phyloP scores from a whole-genome alignment of 2,329 filamentous ascomycete species.

The Bisporella sp. region DNA sequence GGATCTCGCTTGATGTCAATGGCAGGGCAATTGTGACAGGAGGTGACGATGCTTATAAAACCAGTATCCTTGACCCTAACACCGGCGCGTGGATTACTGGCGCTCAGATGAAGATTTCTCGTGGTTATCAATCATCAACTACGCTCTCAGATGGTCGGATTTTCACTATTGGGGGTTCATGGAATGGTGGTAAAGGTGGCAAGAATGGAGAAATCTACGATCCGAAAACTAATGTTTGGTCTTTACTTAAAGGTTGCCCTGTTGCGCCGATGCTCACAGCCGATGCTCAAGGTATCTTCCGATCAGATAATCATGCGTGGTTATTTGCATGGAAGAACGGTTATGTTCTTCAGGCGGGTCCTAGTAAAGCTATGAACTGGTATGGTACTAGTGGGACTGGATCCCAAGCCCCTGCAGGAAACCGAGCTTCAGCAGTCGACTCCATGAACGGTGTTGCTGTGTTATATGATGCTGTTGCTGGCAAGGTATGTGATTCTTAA shows the following conservation, averaged over 20 bases:
- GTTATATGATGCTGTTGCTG: constrained; percentile 48
- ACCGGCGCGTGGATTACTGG: constrained; percentile 30
- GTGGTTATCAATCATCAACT: constrained; percentile 46
- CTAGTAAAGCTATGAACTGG: constrained; percentile 46
- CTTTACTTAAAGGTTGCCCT: constrained; percentile 32
- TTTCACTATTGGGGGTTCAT: constrained; percentile 51
- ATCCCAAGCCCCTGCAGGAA: constrained; percentile 33
- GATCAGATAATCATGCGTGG: constrained; percentile 48
- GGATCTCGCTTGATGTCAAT: constrained; percentile 10
- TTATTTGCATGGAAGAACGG: constrained; percentile 19
- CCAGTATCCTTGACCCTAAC: constrained; percentile 8
- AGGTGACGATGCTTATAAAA: constrained; percentile 7
- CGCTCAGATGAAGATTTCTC: constrained; percentile 37
- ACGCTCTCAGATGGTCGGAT: constrained; percentile 45
- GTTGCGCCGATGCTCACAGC: constrained; percentile 44
- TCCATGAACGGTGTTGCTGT: constrained; percentile 49
- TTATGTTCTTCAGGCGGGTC: constrained; percentile 20
- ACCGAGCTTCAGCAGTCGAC: constrained; percentile 35
- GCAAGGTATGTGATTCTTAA: constrained; percentile 33
- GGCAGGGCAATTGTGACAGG: constrained; percentile 10
- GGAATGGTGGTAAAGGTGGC: constrained; percentile 39
- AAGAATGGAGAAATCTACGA: constrained; percentile 53
- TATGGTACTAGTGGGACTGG: constrained; percentile 40
- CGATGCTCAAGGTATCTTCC: constrained; percentile 36
- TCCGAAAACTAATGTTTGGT: constrained; percentile 39